Evolutionary conservation across 116 monocot species (phyloP).

Genomic region (Zostera marina): DNA sequence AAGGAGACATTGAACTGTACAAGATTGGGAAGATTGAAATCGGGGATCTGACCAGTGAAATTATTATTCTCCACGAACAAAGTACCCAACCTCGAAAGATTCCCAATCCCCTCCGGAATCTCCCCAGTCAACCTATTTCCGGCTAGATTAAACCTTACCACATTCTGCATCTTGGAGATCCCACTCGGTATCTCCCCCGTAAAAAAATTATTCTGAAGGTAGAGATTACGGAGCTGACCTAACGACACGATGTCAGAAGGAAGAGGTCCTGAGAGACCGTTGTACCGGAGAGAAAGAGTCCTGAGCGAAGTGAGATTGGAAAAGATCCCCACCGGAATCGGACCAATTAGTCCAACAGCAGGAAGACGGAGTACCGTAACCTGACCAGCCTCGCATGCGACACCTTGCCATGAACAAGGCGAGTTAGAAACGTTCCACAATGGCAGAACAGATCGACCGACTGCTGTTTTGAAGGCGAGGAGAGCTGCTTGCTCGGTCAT

Average conservation of each 20-base stretch:
- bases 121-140: constrained; percentile 42
- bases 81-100: constrained; percentile 33
- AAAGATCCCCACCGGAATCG: constrained; percentile 8
- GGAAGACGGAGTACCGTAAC: constrained; percentile 19
- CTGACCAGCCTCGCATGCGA: constrained; percentile 8
- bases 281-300: constrained; percentile 13
- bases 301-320: constrained; percentile 17
- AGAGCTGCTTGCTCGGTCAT: constrained; percentile 18
- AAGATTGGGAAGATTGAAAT: constrained; percentile 29
- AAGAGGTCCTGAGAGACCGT: constrained; percentile 31
- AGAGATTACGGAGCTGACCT: constrained; percentile 20
- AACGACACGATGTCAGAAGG: constrained; percentile 21
- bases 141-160: constrained; percentile 14
- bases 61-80: constrained; percentile 45
- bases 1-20: constrained; percentile 55
- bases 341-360: constrained; percentile 18
- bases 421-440: constrained; percentile 20
- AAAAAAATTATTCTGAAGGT: constrained; percentile 48
- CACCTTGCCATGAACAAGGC: constrained; percentile 13
- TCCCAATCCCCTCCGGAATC: constrained; percentile 33
- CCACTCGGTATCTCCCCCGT: constrained; percentile 30
- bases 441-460: constrained; percentile 9
- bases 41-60: constrained; percentile 54
- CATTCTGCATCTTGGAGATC: constrained; percentile 1
- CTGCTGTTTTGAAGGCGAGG: constrained; percentile 17